These are phyloP conservation scores for Coriaria nepalensis DNA, from an alignment of 306 rosid species.

Conservation along the genomic window DNA sequence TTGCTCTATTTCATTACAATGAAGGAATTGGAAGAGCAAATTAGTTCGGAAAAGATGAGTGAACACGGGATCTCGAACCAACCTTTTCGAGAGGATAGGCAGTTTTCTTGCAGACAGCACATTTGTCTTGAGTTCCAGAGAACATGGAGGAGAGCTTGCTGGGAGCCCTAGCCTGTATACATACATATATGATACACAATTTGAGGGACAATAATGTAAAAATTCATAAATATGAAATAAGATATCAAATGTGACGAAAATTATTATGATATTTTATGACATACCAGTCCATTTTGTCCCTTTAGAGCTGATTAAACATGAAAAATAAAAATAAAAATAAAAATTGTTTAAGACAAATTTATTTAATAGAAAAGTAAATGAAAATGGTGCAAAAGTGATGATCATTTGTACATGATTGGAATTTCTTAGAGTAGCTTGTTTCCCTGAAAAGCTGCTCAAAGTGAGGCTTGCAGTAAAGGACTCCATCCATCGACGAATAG, in stretches of 20 bases:
- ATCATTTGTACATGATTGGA: slow-evolving; percentile 15
- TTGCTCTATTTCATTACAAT: too few relatives aligned
- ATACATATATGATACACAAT: background rate
- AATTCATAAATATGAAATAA: background rate
- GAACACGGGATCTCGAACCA: background rate
- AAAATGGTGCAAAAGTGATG: too few relatives aligned
- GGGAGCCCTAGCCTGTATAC: slow-evolving; percentile 37
- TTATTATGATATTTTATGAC: background rate
- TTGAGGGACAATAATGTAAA: too few relatives aligned
- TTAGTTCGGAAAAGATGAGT: background rate
- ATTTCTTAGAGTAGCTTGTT: slow-evolving; percentile 21
- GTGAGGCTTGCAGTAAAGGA: slow-evolving; percentile 59
- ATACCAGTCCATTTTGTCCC: slow-evolving; percentile 37
- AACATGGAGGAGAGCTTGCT: slow-evolving; percentile 53
- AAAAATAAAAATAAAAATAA: background rate
- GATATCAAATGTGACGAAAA: background rate
- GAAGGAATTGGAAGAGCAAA: too few relatives aligned
- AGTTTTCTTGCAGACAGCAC: slow-evolving; percentile 61
- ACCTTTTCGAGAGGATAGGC: slow-evolving; percentile 79
- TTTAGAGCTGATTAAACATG: slow-evolving; percentile 29
- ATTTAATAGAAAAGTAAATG: background rate
- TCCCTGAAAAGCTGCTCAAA: slow-evolving; percentile 61
- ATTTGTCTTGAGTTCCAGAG: slow-evolving; percentile 82
- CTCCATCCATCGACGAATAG: slow-evolving; percentile 47
- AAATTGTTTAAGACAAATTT: background rate